These are phyloP conservation scores for Phenoliferia sp. DNA, from an alignment of 1,284 basidiomycete genomes.

Conservation along the genomic window DNA sequence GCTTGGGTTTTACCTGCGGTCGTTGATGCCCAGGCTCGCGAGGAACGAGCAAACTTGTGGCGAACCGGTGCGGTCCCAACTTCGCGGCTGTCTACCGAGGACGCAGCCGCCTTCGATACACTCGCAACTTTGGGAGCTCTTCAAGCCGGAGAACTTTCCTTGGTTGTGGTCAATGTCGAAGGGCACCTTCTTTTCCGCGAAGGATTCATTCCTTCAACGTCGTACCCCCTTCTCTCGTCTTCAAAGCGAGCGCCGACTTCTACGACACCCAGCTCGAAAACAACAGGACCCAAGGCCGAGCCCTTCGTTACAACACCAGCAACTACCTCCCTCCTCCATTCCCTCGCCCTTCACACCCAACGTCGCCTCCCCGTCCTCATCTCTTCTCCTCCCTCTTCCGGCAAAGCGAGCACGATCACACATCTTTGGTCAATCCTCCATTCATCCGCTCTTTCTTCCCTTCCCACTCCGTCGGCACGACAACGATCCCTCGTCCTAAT, in stretches of 20 bases:
- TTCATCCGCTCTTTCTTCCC: slow-evolving; percentile 50
- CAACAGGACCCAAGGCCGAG: slow-evolving; percentile 12
- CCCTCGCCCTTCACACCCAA: slow-evolving; percentile 62
- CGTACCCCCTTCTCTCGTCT: slow-evolving; percentile 1
- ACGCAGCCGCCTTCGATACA: neutral
- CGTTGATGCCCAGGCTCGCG: slow-evolving; percentile 7
- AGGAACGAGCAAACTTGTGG: slow-evolving; percentile 2
- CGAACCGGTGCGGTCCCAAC: neutral
- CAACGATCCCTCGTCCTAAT: slow-evolving; percentile 60
- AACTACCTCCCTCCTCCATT: slow-evolving; percentile 55
- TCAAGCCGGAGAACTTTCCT: slow-evolving; percentile 14
- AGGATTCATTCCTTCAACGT: slow-evolving; percentile 23
- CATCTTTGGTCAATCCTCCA: slow-evolving; percentile 64
- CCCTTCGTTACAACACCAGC: slow-evolving; percentile 64
- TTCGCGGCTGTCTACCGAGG: neutral
- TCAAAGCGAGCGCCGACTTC: slow-evolving; percentile 8
- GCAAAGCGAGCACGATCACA: slow-evolving; percentile 77
- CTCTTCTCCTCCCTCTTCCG: slow-evolving; percentile 81
- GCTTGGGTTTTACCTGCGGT: slow-evolving; percentile 27
- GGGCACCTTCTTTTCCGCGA: slow-evolving; percentile 22
- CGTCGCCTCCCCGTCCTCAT: slow-evolving; percentile 73
- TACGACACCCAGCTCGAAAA: slow-evolving; percentile 4
- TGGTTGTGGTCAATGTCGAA: slow-evolving; percentile 18
- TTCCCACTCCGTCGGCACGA: slow-evolving; percentile 41
- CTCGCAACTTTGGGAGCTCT: neutral